phyloP scores from a whole-genome alignment of 352 stramenopile species.

The Phytophthora meadii region DNA sequence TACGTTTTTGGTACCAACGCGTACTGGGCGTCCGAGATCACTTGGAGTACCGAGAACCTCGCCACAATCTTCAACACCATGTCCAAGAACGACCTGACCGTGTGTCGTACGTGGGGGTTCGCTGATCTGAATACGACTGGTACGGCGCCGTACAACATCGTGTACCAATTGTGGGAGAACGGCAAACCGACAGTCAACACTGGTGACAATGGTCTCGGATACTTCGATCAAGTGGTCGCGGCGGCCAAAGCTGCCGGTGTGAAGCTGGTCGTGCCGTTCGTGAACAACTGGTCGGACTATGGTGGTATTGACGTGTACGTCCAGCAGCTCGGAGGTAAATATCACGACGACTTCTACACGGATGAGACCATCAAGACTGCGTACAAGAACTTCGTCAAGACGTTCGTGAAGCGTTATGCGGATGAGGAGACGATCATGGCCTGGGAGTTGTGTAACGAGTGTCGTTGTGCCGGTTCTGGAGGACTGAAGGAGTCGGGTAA shows the following conservation, averaged over 20 bases:
- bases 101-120: slow-evolving; percentile 39
- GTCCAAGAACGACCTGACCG: slow-evolving; percentile 36
- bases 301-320: slow-evolving; percentile 44
- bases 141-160: slow-evolving; percentile 32
- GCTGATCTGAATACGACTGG: slow-evolving; percentile 24
- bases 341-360: slow-evolving; percentile 47
- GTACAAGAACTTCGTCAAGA: slow-evolving; percentile 43
- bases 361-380: slow-evolving; percentile 36
- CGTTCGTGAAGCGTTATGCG: slow-evolving; percentile 27
- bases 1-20: slow-evolving; percentile 45
- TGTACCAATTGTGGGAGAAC: slow-evolving; percentile 42
- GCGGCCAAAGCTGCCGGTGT: slow-evolving; percentile 41
- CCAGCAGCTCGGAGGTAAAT: slow-evolving; percentile 36
- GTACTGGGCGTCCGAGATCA: slow-evolving; percentile 40
- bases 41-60: slow-evolving; percentile 34
- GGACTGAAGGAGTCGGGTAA: slow-evolving; percentile 28
- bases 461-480: slow-evolving; percentile 38
- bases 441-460: slow-evolving; percentile 38
- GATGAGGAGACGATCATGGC: slow-evolving; percentile 40
- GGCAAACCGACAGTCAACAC: slow-evolving; percentile 39
- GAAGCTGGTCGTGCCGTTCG: slow-evolving; percentile 43
- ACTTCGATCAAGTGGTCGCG: slow-evolving; percentile 39
- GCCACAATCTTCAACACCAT: slow-evolving; percentile 43
- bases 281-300: slow-evolving; percentile 50
- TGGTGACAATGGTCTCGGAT: slow-evolving; percentile 34